phyloP scores from a whole-genome alignment of 1,284 basidiomycete genomes.

The Chondrostereum purpureum region DNA sequence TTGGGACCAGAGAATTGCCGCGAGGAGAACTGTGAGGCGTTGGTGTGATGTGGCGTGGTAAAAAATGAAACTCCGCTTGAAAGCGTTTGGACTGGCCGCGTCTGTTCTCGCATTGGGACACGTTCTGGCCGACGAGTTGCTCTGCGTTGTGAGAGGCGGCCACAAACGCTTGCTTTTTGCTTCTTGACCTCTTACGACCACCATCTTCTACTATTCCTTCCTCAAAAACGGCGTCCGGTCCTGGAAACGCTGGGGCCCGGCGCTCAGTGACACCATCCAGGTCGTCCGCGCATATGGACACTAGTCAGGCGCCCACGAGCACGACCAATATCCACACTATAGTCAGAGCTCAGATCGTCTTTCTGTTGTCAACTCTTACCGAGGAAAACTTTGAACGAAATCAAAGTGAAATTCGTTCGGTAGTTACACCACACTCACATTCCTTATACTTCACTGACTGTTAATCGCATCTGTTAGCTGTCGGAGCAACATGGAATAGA shows the following conservation, averaged over 20 bases:
- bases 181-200: conserved; percentile 24
- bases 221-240: conserved; percentile 69
- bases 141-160: conserved; percentile 28
- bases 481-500: conserved; percentile 92
- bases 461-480: conserved; percentile 59
- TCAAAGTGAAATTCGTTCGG: conserved; percentile 85
- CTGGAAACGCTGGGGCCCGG: conserved; percentile 59
- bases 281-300: conserved; percentile 55
- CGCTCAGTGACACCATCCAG: conserved; percentile 74
- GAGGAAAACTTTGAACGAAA: conserved; percentile 94
- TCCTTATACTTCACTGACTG: too few relatives aligned
- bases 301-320: conserved; percentile 40
- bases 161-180: conserved; percentile 30
- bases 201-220: conserved; percentile 19
- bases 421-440: too few relatives aligned
- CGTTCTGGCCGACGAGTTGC: conserved; percentile 23
- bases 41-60: too few relatives aligned
- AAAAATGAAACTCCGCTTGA: neutral
- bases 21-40: too few relatives aligned
- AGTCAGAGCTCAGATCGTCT: conserved; percentile 88
- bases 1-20: too few relatives aligned
- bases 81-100: neutral
- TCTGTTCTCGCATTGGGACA: too few relatives aligned
- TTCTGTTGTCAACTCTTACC: conserved; percentile 86
- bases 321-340: conserved; percentile 59